Percentiles rank a stretch among this genome's conserved stretches.
phyloP scores from a whole-genome alignment of 108 stramenopile genomes.

The Schizochytrium sp. region DNA sequence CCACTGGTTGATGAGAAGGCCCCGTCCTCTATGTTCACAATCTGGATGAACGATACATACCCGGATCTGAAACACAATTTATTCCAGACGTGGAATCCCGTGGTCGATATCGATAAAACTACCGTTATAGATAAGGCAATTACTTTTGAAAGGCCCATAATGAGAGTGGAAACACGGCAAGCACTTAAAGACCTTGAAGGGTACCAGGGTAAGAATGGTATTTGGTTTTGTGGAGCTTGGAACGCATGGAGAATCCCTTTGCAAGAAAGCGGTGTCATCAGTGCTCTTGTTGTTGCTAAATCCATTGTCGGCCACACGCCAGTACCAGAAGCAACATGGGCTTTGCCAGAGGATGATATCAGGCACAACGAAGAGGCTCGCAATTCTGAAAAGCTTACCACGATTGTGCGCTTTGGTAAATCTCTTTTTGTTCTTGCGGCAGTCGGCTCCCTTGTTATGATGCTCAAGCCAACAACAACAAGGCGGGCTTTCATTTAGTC shows the following conservation, averaged over 20 bases:
- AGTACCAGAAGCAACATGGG: neutral
- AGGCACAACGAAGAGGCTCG: neutral
- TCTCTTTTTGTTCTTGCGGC: neutral
- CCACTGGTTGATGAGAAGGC: neutral
- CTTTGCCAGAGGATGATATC: constrained; percentile 14
- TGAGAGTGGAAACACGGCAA: neutral
- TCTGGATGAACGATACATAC: constrained; percentile 49
- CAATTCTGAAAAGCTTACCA: neutral
- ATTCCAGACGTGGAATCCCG: constrained; percentile 55
- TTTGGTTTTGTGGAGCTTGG: constrained; percentile 57
- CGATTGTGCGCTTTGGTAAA: neutral
- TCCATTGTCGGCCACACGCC: neutral
- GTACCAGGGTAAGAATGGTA: constrained; percentile 17
- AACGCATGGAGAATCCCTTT: constrained; percentile 19
- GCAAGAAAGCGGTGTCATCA: constrained; percentile 44
- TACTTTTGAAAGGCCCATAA: constrained; percentile 31
- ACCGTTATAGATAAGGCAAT: neutral
- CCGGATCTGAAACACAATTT: constrained; percentile 37
- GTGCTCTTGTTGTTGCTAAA: neutral
- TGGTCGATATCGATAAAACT: constrained; percentile 12
- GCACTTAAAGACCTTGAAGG: neutral
- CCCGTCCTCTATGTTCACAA: constrained; percentile 31
- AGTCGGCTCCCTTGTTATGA: neutral
- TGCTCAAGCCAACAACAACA: neutral
- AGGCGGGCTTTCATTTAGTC: no score